phyloP scores from a whole-genome alignment of 345 rosid genomes.

The Hirschfeldia incana region DNA sequence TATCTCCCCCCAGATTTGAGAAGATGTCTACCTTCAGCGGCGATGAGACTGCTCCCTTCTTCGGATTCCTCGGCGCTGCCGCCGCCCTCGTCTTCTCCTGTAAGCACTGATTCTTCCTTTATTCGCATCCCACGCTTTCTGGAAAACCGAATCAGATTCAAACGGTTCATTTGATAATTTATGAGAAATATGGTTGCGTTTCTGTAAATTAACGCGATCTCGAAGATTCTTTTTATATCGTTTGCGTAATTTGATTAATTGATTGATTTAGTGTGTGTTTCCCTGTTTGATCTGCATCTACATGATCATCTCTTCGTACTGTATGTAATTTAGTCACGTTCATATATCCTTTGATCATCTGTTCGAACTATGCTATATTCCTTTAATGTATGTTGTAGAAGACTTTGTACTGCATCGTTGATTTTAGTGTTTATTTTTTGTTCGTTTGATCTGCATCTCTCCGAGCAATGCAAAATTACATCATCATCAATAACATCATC shows the following conservation, averaged over 20 bases:
- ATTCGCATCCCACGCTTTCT: not conserved
- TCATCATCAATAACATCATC: too few species aligned
- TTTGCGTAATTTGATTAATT: not conserved
- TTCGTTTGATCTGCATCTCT: too few species aligned
- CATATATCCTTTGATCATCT: not conserved
- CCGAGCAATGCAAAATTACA: too few species aligned
- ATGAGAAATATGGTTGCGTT: not conserved
- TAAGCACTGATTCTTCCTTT: not conserved
- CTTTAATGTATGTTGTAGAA: not conserved
- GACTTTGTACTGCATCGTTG: too few species aligned
- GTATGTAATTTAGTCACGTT: not conserved
- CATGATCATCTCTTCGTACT: not conserved
- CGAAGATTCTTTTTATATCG: not conserved
- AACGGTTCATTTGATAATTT: too few species aligned
- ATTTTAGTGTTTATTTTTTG: too few species aligned
- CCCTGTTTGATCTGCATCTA: not conserved
- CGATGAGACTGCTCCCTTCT: not conserved
- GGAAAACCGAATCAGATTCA: not conserved
- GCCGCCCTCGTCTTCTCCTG: not conserved
- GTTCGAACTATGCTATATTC: not conserved
- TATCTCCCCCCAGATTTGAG: not conserved
- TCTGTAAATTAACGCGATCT: not conserved
- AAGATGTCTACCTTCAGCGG: not conserved
- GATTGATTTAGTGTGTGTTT: not conserved
- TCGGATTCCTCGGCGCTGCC: not conserved